phyloP scores from a whole-genome alignment of 2,329 filamentous ascomycete species.

The Arthrobotrys entomopaga region DNA sequence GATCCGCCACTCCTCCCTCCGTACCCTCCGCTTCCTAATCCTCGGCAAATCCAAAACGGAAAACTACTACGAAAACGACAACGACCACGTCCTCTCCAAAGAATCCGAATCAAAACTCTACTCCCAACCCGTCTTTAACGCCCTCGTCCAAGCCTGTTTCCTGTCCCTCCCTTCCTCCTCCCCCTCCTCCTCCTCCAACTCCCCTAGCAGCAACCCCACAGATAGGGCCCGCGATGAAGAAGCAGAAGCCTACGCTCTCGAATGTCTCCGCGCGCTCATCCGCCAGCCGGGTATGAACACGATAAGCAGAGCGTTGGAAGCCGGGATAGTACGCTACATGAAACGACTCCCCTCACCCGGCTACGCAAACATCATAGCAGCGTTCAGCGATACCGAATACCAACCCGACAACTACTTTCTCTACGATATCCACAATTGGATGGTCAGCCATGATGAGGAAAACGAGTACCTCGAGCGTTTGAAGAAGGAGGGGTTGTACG shows the following conservation, averaged over 20 bases:
- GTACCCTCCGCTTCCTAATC: conserved; percentile 53
- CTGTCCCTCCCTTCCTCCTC: conserved; percentile 9
- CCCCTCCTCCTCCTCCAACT: background rate
- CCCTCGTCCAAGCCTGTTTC: conserved; percentile 38
- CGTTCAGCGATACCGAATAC: conserved; percentile 40
- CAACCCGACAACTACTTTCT: conserved; percentile 46
- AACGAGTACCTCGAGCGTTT: conserved; percentile 23
- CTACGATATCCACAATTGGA: conserved; percentile 47
- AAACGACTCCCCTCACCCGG: conserved; percentile 16
- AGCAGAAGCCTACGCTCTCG: conserved; percentile 49
- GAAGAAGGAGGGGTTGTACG: conserved; percentile 25
- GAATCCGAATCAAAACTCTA: conserved; percentile 36
- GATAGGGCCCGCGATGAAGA: conserved; percentile 30
- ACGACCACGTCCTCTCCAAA: conserved; percentile 54
- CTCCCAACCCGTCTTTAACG: conserved; percentile 34
- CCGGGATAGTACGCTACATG: conserved; percentile 39
- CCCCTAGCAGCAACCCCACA: conserved; percentile 1
- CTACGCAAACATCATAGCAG: conserved; percentile 46
- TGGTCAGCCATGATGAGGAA: conserved; percentile 32
- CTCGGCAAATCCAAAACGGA: conserved; percentile 51
- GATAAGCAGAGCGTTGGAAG: conserved; percentile 17
- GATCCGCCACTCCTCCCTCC: conserved; percentile 36
- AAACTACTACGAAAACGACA: conserved; percentile 55
- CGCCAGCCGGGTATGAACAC: conserved; percentile 21
- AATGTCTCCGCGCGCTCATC: conserved; percentile 35